These are phyloP conservation scores for Aspergillus sp. DNA, from an alignment of 2,329 filamentous ascomycete genomes.

Conservation along the genomic window DNA sequence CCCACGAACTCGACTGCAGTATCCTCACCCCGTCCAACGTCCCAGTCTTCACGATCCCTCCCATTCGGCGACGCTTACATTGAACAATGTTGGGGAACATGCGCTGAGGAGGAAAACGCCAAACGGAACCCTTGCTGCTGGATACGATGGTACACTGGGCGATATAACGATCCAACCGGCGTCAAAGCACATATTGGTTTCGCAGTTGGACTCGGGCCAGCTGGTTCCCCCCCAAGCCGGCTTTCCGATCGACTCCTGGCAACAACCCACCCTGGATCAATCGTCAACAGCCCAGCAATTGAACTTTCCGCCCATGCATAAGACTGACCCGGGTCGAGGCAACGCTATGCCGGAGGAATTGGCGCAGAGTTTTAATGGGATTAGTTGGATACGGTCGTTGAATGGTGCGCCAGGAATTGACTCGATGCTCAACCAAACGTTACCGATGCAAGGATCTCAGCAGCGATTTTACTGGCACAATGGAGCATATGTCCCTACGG, in stretches of 20 bases:
- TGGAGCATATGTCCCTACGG: conserved; percentile 56
- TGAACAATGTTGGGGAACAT: conserved; percentile 57
- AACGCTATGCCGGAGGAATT: conserved; percentile 30
- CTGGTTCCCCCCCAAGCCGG: conserved; percentile 31
- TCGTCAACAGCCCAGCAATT: conserved; percentile 30
- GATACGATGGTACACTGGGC: conserved; percentile 80
- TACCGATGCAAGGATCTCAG: conserved; percentile 42
- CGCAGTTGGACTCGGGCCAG: conserved; percentile 51
- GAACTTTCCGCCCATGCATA: conserved; percentile 42
- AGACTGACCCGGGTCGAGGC: conserved; percentile 31
- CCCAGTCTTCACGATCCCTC: conserved; percentile 29
- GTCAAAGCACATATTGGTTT: conserved; percentile 78
- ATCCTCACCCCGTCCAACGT: conserved; percentile 42
- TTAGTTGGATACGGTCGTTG: conserved; percentile 44
- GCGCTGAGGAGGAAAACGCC: conserved; percentile 89
- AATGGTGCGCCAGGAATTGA: conserved; percentile 56
- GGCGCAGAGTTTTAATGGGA: conserved; percentile 33
- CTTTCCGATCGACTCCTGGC: conserved; percentile 35
- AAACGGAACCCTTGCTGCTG: conserved; percentile 85
- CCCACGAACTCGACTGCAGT: conserved; percentile 35
- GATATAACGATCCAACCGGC: conserved; percentile 72
- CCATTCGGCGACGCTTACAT: conserved; percentile 20
- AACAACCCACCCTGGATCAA: conserved; percentile 29
- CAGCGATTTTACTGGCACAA: conserved; percentile 44
- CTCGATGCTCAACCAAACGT: conserved; percentile 60